Base-by-base conservation (phyloP, 2,329 filamentous ascomycete genomes). In the Ophiostoma piceae region DNA sequence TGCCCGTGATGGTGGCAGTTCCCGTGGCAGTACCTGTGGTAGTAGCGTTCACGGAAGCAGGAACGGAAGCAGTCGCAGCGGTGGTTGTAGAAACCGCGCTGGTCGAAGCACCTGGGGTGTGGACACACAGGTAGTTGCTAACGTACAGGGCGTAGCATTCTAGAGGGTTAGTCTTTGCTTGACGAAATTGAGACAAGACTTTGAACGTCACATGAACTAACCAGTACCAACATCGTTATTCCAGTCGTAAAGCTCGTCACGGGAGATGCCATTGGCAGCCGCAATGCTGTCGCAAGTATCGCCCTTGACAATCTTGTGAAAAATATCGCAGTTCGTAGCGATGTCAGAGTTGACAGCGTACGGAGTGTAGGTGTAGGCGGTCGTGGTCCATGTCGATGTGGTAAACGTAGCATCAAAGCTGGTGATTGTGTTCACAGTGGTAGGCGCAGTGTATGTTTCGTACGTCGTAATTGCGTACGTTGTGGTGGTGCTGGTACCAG, bases 281-380 rank as follows among this genome's bases (percentile, higher is more conserved):
- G 47, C 47, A 51, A 51, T 51, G 3, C 8, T 22, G 47, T 19
- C 47, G 19, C 47, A 51, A 16, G 47, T 19, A 19, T 51, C 47
- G 47, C 47, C 47, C 47, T 51, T 51, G 47, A 51, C 47, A 16
- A 51, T 51, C 47, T 51, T 51, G 47, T 51, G n/a, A 19, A 51
- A 51, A 8, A 4, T 51, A 22, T 51, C 47, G n/a, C 47, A 51
- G 47, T 51, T 51, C 14, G 16, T 51, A 22, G 47, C 47, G 19
- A 51, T 51, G n/a, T 51, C 47, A 19, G 47, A n/a, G n/a, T 51
- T 22, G n/a, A 51, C 47, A 51, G 47, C 19, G 47, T 51, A 51
- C 16, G 47, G 47, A 8, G 47, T 51, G 47, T 51, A 51, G 47
- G n/a, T 16, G 47, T 19, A 7, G 16, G 14, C n/a, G 47, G 47